A percentile compares a stretch with the other conserved stretches of the same genome.
These are phyloP conservation scores for Arthrobotrys musiformis DNA, from an alignment of 2,329 filamentous ascomycete genomes.

Conservation along the genomic window DNA sequence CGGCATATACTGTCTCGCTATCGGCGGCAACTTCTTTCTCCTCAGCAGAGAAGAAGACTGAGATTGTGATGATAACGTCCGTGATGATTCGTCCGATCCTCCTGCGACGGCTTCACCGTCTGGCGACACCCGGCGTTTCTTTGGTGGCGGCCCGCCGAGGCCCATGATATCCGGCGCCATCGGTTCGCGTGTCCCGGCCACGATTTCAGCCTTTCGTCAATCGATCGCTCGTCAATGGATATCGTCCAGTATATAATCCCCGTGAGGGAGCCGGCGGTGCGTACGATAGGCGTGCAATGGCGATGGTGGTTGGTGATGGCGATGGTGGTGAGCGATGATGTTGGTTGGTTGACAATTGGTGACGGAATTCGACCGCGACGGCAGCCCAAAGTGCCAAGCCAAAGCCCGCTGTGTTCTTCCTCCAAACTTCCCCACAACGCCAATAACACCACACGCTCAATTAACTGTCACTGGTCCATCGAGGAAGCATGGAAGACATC, in stretches of 20 bases:
- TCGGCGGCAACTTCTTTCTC: slow-evolving; percentile 41
- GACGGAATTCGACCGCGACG: slow-evolving; percentile 16
- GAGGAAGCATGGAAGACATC: slow-evolving; percentile 72
- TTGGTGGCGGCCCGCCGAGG: slow-evolving; percentile 50
- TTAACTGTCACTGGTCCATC: not conserved
- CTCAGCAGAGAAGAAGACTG: not conserved
- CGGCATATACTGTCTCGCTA: slow-evolving; percentile 40
- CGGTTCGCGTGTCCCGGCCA: slow-evolving; percentile 28
- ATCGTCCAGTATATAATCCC: not conserved
- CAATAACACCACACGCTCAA: not conserved
- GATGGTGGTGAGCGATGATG: slow-evolving; percentile 11
- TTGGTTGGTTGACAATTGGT: not conserved
- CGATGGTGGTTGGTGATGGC: slow-evolving; percentile 4
- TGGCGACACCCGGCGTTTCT: slow-evolving; percentile 50
- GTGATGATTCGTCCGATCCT: slow-evolving; percentile 7
- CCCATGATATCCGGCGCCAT: slow-evolving; percentile 53
- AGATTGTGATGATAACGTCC: not conserved
- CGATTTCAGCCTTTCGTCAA: not conserved
- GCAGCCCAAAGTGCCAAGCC: not conserved
- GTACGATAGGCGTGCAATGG: too few relatives aligned
- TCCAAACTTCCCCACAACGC: not conserved
- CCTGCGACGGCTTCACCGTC: slow-evolving; percentile 31
- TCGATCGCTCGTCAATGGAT: not conserved
- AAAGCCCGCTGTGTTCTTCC: not conserved
- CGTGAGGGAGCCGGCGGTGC: not conserved